Evolutionary conservation across 139 green algal species (phyloP).

Genomic region (Chlamydomonas urium): DNA sequence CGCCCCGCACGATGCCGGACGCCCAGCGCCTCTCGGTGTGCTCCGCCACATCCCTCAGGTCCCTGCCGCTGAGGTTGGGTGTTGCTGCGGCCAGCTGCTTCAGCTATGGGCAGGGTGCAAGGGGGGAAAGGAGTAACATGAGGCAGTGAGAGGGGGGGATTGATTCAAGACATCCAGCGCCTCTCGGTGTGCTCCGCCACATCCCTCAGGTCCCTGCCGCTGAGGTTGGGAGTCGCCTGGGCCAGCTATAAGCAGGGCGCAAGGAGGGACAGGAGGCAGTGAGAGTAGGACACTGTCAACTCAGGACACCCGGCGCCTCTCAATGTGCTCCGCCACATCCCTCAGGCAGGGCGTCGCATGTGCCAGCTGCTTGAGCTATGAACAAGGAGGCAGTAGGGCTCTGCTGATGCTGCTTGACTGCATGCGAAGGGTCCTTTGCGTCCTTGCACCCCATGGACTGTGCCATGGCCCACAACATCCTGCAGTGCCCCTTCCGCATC

Average conservation of each 20-base stretch:
- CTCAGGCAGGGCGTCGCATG: conserved; percentile 47
- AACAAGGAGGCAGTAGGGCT: neutral
- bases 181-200: conserved; percentile 81
- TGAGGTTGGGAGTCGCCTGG: conserved; percentile 50
- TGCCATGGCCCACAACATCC: too few relatives aligned
- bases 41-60: conserved; percentile 82
- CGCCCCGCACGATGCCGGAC: too few relatives aligned
- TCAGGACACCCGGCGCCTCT: conserved; percentile 81
- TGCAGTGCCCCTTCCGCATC: too few relatives aligned
- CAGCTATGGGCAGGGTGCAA: conserved; percentile 1
- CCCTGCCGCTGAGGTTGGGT: conserved; percentile 69
- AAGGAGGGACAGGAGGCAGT: neutral
- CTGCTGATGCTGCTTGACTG: too few relatives aligned
- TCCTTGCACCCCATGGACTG: too few relatives aligned
- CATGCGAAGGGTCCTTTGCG: too few relatives aligned
- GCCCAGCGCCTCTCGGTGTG: conserved; percentile 81
- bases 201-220: conserved; percentile 80
- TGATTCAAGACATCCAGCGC: conserved; percentile 45
- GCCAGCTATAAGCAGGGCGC: conserved; percentile 44
- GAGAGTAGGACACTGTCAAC: too few relatives aligned
- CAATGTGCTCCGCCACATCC: conserved; percentile 77
- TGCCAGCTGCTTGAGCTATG: conserved; percentile 45
- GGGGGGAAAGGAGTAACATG: neutral
- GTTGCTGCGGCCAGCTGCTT: conserved; percentile 49
- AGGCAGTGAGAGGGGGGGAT: neutral